A percentile compares a stretch with the other conserved stretches of the same genome.
These are phyloP conservation scores for Oxytropis ochrocephala DNA, from an alignment of 306 rosid species.

Conservation along the genomic window DNA sequence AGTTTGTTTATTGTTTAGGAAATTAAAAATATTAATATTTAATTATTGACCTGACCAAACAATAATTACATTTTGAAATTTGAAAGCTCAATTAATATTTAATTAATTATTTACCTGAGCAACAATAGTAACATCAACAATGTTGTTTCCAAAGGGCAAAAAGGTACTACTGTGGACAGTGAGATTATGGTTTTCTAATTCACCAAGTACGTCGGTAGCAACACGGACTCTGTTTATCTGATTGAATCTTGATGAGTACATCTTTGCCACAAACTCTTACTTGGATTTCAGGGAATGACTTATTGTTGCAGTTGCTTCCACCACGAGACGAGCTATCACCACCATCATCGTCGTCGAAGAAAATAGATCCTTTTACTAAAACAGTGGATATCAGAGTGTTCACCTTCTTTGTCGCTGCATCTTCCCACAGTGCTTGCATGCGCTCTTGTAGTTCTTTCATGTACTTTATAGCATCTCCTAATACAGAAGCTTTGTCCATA, in stretches of 20 bases:
- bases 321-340: not conserved
- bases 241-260: constrained; percentile 55
- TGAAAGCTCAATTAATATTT: not conserved
- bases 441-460: constrained; percentile 63
- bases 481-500: no score
- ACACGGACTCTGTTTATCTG: constrained; percentile 36
- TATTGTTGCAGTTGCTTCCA: constrained; percentile 19
- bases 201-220: constrained; percentile 26
- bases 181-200: constrained; percentile 51
- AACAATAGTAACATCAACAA: constrained; percentile 52
- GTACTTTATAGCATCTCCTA: no score
- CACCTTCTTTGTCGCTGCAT: constrained; percentile 38
- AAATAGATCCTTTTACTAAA: constrained; percentile 36
- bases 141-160: constrained; percentile 57
- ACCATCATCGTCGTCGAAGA: constrained; percentile 30
- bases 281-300: constrained; percentile 57
- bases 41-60: no score
- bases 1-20: no score
- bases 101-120: constrained; percentile 49
- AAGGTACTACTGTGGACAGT: constrained; percentile 44
- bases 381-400: constrained; percentile 38
- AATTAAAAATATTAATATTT: no score
- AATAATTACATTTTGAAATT: no score
- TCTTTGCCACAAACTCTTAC: constrained; percentile 58
- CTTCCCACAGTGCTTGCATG: constrained; percentile 46